Evolutionary conservation across 768 basidiomycete genomes (phyloP).

Genomic region (Agrocybe chaxingu): DNA sequence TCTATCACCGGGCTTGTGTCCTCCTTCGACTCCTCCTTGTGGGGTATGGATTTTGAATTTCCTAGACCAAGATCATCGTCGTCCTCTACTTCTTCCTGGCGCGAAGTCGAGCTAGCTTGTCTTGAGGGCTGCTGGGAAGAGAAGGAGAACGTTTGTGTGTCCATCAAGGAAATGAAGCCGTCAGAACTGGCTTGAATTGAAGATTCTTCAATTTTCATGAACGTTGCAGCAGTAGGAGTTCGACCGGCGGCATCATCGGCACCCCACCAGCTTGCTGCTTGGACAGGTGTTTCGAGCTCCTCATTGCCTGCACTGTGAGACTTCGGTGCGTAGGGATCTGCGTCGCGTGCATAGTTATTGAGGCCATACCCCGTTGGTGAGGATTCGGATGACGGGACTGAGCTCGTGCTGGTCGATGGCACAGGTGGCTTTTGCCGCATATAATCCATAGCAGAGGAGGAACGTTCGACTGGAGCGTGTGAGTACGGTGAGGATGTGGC

Average conservation of each 20-base stretch:
- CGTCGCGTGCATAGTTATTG: constrained; percentile 30
- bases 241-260: constrained; percentile 26
- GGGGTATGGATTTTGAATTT: constrained; percentile 52
- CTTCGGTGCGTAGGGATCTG: constrained; percentile 11
- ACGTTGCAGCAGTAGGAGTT: constrained; percentile 72
- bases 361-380: constrained; percentile 18
- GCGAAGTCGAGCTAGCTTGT: constrained; percentile 11
- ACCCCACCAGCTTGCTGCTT: constrained; percentile 65
- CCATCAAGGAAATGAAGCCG: constrained; percentile 85
- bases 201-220: constrained; percentile 51
- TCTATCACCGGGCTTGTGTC: constrained; percentile 21
- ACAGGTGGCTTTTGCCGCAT: constrained; percentile 49
- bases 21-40: constrained; percentile 20
- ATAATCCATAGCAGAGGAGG: constrained; percentile 79
- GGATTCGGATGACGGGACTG: constrained; percentile 37
- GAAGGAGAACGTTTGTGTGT: constrained; percentile 45
- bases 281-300: constrained; percentile 32
- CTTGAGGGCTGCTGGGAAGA: constrained; percentile 21
- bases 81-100: constrained; percentile 49
- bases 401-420: constrained; percentile 48
- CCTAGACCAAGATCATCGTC: constrained; percentile 92
- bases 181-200: constrained; percentile 39
- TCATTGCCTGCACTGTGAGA: constrained; percentile 19
- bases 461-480: constrained; percentile 60
- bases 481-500: constrained; percentile 46